Evolutionary conservation across 768 basidiomycete genomes (phyloP), one percentile per base, ranked within the genome.

Genomic region (Lanmaoa pseudosensibilis): DNA sequence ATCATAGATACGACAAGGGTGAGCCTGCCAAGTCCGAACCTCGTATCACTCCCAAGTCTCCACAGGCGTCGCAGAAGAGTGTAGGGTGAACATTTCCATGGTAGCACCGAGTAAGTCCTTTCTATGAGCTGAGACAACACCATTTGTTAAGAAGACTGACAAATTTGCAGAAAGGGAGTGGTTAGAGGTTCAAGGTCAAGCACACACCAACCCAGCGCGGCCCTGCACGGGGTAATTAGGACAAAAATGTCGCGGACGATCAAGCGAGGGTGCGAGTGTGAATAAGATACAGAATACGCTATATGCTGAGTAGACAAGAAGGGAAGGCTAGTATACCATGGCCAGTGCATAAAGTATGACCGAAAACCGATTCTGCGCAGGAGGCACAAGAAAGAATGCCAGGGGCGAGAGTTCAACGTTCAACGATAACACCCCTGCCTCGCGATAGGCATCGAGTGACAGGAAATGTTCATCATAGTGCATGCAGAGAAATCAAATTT

Each of bases 21-120:
- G 3, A 71, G 52, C 36, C 59, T 59, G 48, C 64, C 64, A 16
- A 74, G 55, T 57, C 60, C 64, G 56, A 72, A 65, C 23, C 33
- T 66, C 41, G 59, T 55, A 36, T n/a, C 37, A 18, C 34, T 52
- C 27, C 40, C 41, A n/a, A 61, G 45, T 25, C 21, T 45, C 66
- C 59, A 55, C 38, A 64, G 43, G 19, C 9, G 38, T 34, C 34
- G 49, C 23, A 50, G 33, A 34, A 59, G 36, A 48, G 53, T 30
- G n/a, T 21, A 13, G 13, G 45, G 36, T 7, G 37, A 62, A 57
- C 23, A 46, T 33, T 27, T 32, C 52, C 56, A 52, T 50, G 44
- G 49, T 19, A 59, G 27, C 32, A 49, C n/a, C 6, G 36, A 52
- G 32, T 25, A 47, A 45, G 49, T 18, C 8, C 33, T 55, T 54